phyloP scores from a whole-genome alignment of 106 monocot genomes.

The Dendrobium officinale region DNA sequence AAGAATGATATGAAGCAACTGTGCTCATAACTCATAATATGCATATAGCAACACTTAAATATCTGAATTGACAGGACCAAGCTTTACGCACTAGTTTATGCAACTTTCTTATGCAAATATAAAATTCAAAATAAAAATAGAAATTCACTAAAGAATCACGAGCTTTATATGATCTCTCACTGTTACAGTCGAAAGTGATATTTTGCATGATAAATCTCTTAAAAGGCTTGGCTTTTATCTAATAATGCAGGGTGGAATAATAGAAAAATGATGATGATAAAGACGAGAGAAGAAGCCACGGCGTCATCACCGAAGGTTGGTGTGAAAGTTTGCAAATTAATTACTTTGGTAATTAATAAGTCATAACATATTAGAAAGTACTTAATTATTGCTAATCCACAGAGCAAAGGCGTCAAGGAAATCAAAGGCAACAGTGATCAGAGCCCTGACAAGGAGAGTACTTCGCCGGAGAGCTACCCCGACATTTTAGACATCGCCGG shows the following conservation, averaged over 20 bases:
- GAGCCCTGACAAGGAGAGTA: no score
- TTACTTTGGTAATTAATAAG: not conserved
- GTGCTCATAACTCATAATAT: no score
- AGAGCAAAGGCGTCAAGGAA: not conserved
- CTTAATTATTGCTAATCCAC: not conserved
- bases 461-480: slow-evolving; percentile 24
- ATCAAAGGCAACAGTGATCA: no score
- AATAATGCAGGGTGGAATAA: slow-evolving; percentile 15
- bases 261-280: slow-evolving; percentile 15
- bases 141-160: no score
- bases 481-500: slow-evolving; percentile 57
- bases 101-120: not conserved
- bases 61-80: no score
- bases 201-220: not conserved
- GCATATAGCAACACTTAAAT: no score
- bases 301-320: slow-evolving; percentile 25
- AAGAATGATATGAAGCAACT: not conserved
- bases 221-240: not conserved
- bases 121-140: not conserved
- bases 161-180: no score
- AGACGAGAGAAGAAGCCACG: not conserved
- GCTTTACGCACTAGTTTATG: not conserved
- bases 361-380: no score
- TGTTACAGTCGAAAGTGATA: no score
- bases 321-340: not conserved